A percentile compares a stretch with the other conserved stretches of the same genome.
These are phyloP conservation scores for Plasmodium blacklocki DNA, from an alignment of 169 alveolate species.

Conservation along the genomic window DNA sequence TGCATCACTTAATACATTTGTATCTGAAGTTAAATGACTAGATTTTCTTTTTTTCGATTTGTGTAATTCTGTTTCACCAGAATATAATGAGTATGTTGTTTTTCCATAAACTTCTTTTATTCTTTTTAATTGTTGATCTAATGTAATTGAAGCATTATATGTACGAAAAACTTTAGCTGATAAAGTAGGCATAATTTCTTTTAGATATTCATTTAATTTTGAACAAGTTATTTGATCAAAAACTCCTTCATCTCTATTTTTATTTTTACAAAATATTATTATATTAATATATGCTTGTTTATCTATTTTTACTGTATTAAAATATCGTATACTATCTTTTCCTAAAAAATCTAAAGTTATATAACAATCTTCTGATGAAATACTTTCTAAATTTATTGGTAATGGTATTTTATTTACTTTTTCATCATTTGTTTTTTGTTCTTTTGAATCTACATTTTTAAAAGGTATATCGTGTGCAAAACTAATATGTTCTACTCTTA, in stretches of 20 bases:
- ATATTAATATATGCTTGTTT: constrained; percentile 89
- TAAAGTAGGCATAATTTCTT: constrained; percentile 96
- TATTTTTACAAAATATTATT: constrained; percentile 88
- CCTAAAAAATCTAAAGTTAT: constrained; percentile 97
- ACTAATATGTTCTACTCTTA: constrained; percentile 97
- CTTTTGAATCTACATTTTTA: constrained; percentile 37
- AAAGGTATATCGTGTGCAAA: constrained; percentile 80
- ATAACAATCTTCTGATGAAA: constrained; percentile 73
- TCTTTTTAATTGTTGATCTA: constrained; percentile 93
- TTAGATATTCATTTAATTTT: constrained; percentile 95
- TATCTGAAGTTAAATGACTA: constrained; percentile 23
- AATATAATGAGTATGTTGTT: constrained; percentile 18
- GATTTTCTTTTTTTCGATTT: constrained; percentile 45
- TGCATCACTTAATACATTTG: constrained; percentile 34
- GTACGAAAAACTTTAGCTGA: constrained; percentile 99
- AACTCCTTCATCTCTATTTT: constrained; percentile 92
- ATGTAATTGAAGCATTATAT: constrained; percentile 98
- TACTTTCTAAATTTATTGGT: constrained; percentile 44
- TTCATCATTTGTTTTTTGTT: constrained; percentile 60
- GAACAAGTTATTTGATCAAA: constrained; percentile 91
- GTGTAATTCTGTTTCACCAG: constrained; percentile 23
- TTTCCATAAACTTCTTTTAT: constrained; percentile 60
- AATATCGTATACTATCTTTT: constrained; percentile 97
- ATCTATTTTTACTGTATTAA: constrained; percentile 93
- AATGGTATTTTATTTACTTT: constrained; percentile 50